Evolutionary conservation across 163 green algal species (phyloP).

Genomic region (Smithsoniella earleae): DNA sequence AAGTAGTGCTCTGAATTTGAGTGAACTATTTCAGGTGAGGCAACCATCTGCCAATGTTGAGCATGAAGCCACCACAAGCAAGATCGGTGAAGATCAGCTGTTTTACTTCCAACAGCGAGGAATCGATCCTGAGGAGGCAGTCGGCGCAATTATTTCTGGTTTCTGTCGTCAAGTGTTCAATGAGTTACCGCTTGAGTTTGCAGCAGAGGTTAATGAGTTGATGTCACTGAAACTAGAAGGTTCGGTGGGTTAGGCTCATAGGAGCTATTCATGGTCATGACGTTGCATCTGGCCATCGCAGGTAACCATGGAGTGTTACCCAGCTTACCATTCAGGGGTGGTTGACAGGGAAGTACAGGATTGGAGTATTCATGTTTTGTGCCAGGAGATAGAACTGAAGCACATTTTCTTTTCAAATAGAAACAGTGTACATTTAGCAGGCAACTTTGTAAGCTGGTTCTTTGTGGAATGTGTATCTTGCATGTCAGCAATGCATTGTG

Average conservation of each 20-base stretch:
- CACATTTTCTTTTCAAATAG: too few relatives aligned
- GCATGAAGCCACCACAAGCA: constrained; percentile 93
- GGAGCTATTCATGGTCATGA: too few relatives aligned
- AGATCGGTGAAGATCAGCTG: constrained; percentile 99
- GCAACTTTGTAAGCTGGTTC: too few relatives aligned
- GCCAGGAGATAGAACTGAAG: too few relatives aligned
- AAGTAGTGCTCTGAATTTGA: neutral
- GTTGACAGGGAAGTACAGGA: too few relatives aligned
- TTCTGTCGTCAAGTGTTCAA: constrained; percentile 95
- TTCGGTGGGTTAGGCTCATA: constrained; percentile 85
- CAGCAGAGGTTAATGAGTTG: constrained; percentile 92
- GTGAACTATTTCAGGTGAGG: constrained; percentile 58
- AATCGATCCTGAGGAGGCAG: constrained; percentile 81
- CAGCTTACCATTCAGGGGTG: too few relatives aligned
- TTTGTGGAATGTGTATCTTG: too few relatives aligned
- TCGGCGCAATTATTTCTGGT: constrained; percentile 92
- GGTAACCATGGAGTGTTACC: too few relatives aligned
- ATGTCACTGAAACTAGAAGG: constrained; percentile 99
- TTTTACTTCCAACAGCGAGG: constrained; percentile 99
- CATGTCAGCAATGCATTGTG: too few relatives aligned
- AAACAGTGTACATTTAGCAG: too few relatives aligned
- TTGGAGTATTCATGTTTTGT: too few relatives aligned
- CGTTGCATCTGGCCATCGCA: too few relatives aligned
- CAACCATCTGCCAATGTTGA: constrained; percentile 85
- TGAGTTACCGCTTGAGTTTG: constrained; percentile 96